Evolutionary conservation across 192 early-diverging fungal genomes (phyloP), one percentile per base, ranked within the genome.

Genomic region (Coemansia sp.): DNA sequence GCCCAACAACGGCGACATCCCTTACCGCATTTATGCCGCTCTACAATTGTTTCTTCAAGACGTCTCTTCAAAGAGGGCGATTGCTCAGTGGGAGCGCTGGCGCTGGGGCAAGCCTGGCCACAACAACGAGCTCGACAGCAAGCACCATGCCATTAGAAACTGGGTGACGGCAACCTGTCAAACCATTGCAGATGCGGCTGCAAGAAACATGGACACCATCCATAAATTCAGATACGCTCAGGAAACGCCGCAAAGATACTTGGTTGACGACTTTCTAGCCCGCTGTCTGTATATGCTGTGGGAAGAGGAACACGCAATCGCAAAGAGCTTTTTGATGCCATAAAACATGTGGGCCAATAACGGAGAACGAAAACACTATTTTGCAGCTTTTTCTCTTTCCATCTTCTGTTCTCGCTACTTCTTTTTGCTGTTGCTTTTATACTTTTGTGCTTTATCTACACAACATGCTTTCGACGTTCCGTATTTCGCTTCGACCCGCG

Each of bases 1-100:
- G 11, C 57, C 59, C 0, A 66, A 59, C 34, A 71, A 67, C 8
- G 6, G 33, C 26, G 81, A 83, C 44, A 69, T 66, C 10, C 62
- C 81, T 36, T 77, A 77, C 39, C 67, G 81, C 2, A 43, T 83
- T 56, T 64, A 66, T 9, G 72, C 71, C 0, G 75, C 81, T 18
- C 69, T 83, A 49, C 67, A 56, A 5, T 60, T 83, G 59, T 62
- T 77, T 10, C 53, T 83, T 43, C 57, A 34, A n/a, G 18, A 24
- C 20, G n/a, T 52, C 36, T 53, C 63, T 36, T 14, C 60, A 20
- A 75, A 69, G 63, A 57, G 60, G 21, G 73, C 59, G 10, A 26
- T 69, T 56, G 63, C 60, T 49, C 58, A 24, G 43, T 75, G 73
- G 73, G 73, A 69, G 60, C 63, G 73, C 30, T 75, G 73, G 73